Conservation (phyloP, 805 yeast genomes). For the Barnettozyma populi region DNA sequence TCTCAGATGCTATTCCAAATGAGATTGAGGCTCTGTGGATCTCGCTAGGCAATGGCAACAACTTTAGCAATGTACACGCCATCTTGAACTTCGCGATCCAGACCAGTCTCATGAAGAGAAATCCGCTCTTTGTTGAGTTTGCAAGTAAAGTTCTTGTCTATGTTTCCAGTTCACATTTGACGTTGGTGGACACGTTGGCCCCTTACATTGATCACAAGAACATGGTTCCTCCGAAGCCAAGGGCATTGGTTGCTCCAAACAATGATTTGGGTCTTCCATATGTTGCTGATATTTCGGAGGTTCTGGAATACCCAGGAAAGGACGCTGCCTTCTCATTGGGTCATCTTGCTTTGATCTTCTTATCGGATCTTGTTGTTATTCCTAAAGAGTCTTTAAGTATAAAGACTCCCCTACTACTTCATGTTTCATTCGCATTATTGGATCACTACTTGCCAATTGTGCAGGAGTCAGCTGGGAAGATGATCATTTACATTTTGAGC, state of each 20-base stretch:
- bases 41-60: constrained; percentile 76
- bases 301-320: constrained; percentile 49
- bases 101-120: constrained; percentile 64
- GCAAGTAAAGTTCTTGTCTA: constrained; percentile 80
- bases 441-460: constrained; percentile 86
- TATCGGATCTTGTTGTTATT: constrained; percentile 72
- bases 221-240: constrained; percentile 72
- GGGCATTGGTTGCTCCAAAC: constrained; percentile 26
- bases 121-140: constrained; percentile 68
- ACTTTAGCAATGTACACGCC: constrained; percentile 60
- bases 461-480: constrained; percentile 76
- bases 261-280: constrained; percentile 54
- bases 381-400: constrained; percentile 57
- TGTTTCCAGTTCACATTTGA: constrained; percentile 52
- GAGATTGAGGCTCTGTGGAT: constrained; percentile 96
- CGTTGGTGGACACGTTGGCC: constrained; percentile 56
- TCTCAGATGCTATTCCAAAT: constrained; percentile 66
- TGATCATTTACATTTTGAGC: constrained; percentile 66
- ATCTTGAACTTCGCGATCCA: constrained; percentile 66
- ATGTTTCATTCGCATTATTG: constrained; percentile 69
- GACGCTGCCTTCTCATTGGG: constrained; percentile 82
- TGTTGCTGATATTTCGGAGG: constrained; percentile 62
- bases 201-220: constrained; percentile 73
- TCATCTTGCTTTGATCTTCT: constrained; percentile 77
- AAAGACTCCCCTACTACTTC: constrained; percentile 68